These are phyloP conservation scores for Rhododendron ovatum DNA, from an alignment of 148 eudicot species.

Conservation along the genomic window DNA sequence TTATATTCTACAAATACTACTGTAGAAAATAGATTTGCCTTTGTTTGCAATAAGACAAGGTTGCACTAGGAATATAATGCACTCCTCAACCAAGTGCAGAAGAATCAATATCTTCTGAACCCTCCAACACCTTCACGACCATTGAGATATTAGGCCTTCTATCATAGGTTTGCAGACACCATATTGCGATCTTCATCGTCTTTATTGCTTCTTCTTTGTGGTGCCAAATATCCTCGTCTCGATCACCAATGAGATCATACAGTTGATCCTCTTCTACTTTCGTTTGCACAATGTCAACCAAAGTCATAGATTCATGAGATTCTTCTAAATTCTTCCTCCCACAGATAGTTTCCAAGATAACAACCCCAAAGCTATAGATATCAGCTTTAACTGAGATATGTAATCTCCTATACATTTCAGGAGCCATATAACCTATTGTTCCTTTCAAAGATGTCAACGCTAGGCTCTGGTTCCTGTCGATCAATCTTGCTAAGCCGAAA, in stretches of 20 bases:
- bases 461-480: background rate
- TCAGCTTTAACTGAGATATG: background rate
- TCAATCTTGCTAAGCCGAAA: background rate
- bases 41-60: background rate
- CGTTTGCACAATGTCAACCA: background rate
- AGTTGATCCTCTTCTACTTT: background rate
- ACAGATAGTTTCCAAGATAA: background rate
- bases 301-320: background rate
- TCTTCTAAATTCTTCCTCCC: conserved; percentile 17
- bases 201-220: conserved; percentile 19
- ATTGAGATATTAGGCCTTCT: background rate
- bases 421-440: background rate
- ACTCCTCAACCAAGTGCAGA: background rate
- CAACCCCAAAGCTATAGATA: background rate
- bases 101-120: background rate
- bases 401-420: background rate
- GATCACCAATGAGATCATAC: background rate
- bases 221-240: background rate
- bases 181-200: conserved; percentile 17
- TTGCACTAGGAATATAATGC: background rate
- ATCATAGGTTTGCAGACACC: conserved; percentile 16
- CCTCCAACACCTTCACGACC: too few relatives aligned
- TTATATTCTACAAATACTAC: background rate
- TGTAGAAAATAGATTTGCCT: background rate
- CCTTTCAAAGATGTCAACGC: background rate